Conservation (phyloP, 495 filamentous ascomycete genomes). For the Aspergillus panamensis region DNA sequence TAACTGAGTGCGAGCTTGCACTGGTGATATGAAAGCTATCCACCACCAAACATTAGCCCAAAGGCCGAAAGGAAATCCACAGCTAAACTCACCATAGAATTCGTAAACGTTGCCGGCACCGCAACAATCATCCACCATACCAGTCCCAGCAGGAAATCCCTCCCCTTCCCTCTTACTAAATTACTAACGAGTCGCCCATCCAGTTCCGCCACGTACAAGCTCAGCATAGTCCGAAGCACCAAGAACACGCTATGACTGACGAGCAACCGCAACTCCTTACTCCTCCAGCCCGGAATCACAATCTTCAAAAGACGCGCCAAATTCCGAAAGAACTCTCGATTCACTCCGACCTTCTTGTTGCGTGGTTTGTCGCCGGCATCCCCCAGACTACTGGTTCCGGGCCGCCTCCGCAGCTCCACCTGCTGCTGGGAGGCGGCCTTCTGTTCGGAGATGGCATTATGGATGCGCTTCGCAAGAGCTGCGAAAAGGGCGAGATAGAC, state of each 20-base stretch:
- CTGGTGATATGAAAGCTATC: slow-evolving; percentile 94
- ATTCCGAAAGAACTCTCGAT: slow-evolving; percentile 91
- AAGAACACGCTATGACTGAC: slow-evolving; percentile 85
- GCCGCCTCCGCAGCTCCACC: slow-evolving; percentile 55
- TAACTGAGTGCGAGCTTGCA: slow-evolving; percentile 91
- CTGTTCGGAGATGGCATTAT: slow-evolving; percentile 87
- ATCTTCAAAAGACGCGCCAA: slow-evolving; percentile 77
- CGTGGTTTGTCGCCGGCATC: slow-evolving; percentile 49
- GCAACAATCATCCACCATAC: slow-evolving; percentile 99
- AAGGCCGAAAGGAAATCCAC: neutral
- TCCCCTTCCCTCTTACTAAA: slow-evolving; percentile 85
- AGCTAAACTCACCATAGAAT: slow-evolving; percentile 77
- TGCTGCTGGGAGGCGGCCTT: slow-evolving; percentile 79
- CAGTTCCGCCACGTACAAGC: slow-evolving; percentile 92
- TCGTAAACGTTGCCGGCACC: slow-evolving; percentile 96
- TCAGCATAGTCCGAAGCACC: slow-evolving; percentile 83
- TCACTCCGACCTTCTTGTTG: slow-evolving; percentile 90
- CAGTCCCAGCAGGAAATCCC: slow-evolving; percentile 82
- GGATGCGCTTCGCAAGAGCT: slow-evolving; percentile 82
- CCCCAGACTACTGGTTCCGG: slow-evolving; percentile 51
- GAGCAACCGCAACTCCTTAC: slow-evolving; percentile 81
- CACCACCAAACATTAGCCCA: neutral
- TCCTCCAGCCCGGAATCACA: slow-evolving; percentile 83
- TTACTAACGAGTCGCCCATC: slow-evolving; percentile 89
- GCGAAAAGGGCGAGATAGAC: slow-evolving; percentile 91